Percentiles rank a stretch among this genome's conserved stretches.
phyloP scores from a whole-genome alignment of 148 eudicot species.

The Camellia sinensis region DNA sequence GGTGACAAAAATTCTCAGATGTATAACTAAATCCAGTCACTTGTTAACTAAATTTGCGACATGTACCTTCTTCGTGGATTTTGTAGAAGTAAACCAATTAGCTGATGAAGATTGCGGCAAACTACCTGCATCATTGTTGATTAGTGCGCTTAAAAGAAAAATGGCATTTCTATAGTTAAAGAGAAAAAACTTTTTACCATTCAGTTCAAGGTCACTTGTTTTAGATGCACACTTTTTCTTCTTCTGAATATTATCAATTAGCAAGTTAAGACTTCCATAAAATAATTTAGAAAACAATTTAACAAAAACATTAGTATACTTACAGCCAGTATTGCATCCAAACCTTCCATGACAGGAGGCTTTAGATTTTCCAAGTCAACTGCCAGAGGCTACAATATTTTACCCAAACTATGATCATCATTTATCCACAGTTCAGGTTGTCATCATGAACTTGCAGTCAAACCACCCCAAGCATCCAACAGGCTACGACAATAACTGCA shows the following conservation, averaged over 20 bases:
- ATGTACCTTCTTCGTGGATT: slow-evolving; percentile 67
- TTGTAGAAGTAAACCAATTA: slow-evolving; percentile 66
- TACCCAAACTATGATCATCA: neutral
- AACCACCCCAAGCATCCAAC: slow-evolving; percentile 10
- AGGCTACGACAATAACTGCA: neutral
- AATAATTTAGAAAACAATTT: neutral
- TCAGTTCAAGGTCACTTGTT: slow-evolving; percentile 40
- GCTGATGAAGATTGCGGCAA: slow-evolving; percentile 50
- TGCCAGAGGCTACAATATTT: slow-evolving; percentile 23
- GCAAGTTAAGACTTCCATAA: slow-evolving; percentile 11
- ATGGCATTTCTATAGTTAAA: neutral
- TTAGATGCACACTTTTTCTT: slow-evolving; percentile 42
- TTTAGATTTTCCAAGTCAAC: slow-evolving; percentile 69
- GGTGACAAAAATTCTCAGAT: neutral
- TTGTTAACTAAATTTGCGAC: neutral
- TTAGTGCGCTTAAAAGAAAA: neutral
- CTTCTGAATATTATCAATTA: slow-evolving; percentile 39
- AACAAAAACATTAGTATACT: slow-evolving; percentile 22
- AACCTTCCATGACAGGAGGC: slow-evolving; percentile 73
- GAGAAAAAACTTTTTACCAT: slow-evolving; percentile 36
- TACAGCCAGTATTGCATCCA: slow-evolving; percentile 58
- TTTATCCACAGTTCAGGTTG: neutral
- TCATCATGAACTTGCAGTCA: neutral
- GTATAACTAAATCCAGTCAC: neutral
- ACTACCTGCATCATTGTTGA: slow-evolving; percentile 38